Conservation (phyloP, 163 green algal genomes). For the Chlorella variabilis region DNA sequence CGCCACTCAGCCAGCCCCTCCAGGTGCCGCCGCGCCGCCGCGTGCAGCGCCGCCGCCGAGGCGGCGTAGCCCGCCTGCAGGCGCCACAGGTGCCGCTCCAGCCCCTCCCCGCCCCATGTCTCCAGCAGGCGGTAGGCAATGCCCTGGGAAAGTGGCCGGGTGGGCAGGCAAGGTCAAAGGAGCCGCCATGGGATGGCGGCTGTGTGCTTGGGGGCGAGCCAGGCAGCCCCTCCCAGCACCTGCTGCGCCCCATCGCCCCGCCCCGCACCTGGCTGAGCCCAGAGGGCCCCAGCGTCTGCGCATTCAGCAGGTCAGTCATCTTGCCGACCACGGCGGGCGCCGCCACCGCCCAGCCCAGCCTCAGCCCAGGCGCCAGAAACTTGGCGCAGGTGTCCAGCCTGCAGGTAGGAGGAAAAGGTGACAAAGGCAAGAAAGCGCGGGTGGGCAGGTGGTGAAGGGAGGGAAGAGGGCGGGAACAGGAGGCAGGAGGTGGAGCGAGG, state of each 20-base stretch:
- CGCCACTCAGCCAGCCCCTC: slow-evolving; percentile 60
- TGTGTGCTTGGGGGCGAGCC: too few species aligned
- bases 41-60: slow-evolving; percentile 25
- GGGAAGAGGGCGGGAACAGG: too few species aligned
- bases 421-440: too few species aligned
- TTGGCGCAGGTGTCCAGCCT: slow-evolving; percentile 8
- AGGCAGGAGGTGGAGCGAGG: too few species aligned
- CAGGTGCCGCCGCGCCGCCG: slow-evolving; percentile 55
- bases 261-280: slow-evolving; percentile 2
- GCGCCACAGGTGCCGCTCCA: slow-evolving; percentile 51
- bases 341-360: slow-evolving; percentile 74
- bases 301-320: slow-evolving; percentile 52
- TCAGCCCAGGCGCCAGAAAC: slow-evolving; percentile 46
- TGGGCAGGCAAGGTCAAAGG: too few species aligned
- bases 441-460: neutral
- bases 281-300: slow-evolving; percentile 54
- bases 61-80: slow-evolving; percentile 48
- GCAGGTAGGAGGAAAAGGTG: too few species aligned
- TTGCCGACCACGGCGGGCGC: slow-evolving; percentile 53
- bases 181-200: too few species aligned
- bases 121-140: slow-evolving; percentile 55
- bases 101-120: slow-evolving; percentile 65
- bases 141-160: slow-evolving; percentile 49
- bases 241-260: neutral
- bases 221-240: too few species aligned